phyloP scores from a whole-genome alignment of 306 rosid genomes.

The Quercus engelmannii region DNA sequence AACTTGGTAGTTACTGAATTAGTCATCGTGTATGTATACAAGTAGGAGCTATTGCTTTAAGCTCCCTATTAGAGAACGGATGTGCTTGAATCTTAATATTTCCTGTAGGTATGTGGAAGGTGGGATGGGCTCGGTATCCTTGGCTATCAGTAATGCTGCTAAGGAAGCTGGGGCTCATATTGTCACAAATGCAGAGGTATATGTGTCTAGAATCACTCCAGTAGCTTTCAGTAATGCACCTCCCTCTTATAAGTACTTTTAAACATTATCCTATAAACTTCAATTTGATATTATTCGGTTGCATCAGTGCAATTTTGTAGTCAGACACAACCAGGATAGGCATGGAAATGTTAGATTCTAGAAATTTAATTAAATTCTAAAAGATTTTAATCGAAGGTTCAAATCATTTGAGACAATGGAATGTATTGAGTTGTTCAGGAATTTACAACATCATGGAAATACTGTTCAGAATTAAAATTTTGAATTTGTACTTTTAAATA shows the following conservation, averaged over 20 bases:
- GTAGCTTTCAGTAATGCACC: constrained; percentile 1
- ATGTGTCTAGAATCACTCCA: constrained; percentile 19
- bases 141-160: constrained; percentile 77
- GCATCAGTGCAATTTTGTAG: not conserved
- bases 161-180: constrained; percentile 74
- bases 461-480: not conserved
- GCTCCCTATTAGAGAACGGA: not conserved
- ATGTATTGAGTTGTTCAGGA: not conserved
- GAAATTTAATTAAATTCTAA: not conserved
- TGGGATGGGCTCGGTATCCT: constrained; percentile 97
- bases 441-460: not conserved
- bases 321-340: not conserved
- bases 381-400: not conserved
- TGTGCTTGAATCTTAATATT: constrained; percentile 8
- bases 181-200: constrained; percentile 76
- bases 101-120: constrained; percentile 84
- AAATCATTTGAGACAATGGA: not conserved
- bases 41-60: not conserved
- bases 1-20: constrained; percentile 4
- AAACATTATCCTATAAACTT: constrained; percentile 9
- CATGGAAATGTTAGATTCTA: not conserved
- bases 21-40: not conserved
- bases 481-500: not conserved
- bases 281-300: constrained; percentile 1
- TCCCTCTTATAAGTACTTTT: not conserved